Percentiles rank a stretch among this genome's conserved stretches.
Evolutionary conservation across 2,329 filamentous ascomycete genomes (phyloP).

Genomic region (Ophiostoma tasmaniense): DNA sequence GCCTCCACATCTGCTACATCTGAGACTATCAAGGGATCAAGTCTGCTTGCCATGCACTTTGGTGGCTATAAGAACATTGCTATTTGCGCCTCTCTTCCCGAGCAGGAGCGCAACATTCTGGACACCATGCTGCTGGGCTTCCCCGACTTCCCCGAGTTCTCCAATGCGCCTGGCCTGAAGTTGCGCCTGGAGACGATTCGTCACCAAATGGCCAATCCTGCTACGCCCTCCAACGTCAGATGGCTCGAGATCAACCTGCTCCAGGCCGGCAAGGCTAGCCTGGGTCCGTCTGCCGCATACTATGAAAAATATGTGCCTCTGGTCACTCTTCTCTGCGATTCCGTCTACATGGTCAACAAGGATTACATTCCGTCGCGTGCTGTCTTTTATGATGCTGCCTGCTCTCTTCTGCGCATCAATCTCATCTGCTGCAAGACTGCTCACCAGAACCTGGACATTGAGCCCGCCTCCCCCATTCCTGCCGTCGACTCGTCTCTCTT

Average conservation of each 20-base stretch:
- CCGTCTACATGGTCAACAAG: slow-evolving; percentile 33
- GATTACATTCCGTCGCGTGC: slow-evolving; percentile 28
- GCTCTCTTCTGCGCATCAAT: slow-evolving; percentile 33
- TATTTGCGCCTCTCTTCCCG: slow-evolving; percentile 25
- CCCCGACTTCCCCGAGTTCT: neutral
- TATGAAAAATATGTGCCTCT: slow-evolving; percentile 36
- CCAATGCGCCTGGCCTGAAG: slow-evolving; percentile 19
- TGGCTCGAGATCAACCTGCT: slow-evolving; percentile 45
- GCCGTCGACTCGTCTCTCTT: neutral
- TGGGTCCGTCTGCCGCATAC: slow-evolving; percentile 29
- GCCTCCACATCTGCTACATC: slow-evolving; percentile 21
- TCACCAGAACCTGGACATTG: slow-evolving; percentile 7
- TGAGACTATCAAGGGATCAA: slow-evolving; percentile 33
- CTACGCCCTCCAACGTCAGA: slow-evolving; percentile 32
- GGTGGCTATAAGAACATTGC: slow-evolving; percentile 25
- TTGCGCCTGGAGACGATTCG: slow-evolving; percentile 30
- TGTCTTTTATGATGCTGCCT: slow-evolving; percentile 35
- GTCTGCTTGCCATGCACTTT: slow-evolving; percentile 36
- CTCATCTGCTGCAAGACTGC: slow-evolving; percentile 12
- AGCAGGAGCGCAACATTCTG: slow-evolving; percentile 32
- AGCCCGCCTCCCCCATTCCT: neutral
- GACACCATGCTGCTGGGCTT: slow-evolving; percentile 31
- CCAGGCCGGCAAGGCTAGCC: slow-evolving; percentile 39
- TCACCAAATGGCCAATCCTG: slow-evolving; percentile 28
- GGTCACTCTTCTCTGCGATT: slow-evolving; percentile 36